A percentile compares a stretch with the other conserved stretches of the same genome.
Conservation (phyloP, 306 rosid species). For the Casuarina cunninghamiana region DNA sequence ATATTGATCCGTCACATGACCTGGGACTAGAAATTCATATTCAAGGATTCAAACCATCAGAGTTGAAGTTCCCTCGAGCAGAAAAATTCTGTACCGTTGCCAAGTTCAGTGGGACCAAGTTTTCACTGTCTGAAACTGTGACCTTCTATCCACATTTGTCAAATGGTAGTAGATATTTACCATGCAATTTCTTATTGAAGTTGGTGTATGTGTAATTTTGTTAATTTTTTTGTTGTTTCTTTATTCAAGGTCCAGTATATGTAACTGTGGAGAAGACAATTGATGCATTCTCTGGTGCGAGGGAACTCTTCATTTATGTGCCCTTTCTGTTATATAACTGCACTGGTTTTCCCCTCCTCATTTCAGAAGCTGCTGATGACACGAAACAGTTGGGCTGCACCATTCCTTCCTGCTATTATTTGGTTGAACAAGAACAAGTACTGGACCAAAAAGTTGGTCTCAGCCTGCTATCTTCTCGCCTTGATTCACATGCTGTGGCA, state of each 20-base stretch:
- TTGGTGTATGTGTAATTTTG: conserved; percentile 13
- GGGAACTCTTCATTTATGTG: conserved; percentile 72
- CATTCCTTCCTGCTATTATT: conserved; percentile 66
- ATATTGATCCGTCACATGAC: conserved; percentile 92
- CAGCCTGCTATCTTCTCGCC: conserved; percentile 46
- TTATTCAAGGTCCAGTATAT: conserved; percentile 58
- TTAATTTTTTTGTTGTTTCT: conserved; percentile 29
- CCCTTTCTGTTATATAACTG: conserved; percentile 91
- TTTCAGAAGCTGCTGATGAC: conserved; percentile 56
- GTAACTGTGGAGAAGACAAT: conserved; percentile 77
- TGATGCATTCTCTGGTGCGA: conserved; percentile 82
- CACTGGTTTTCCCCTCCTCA: conserved; percentile 65
- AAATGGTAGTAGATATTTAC: conserved; percentile 42
- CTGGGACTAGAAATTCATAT: conserved; percentile 67
- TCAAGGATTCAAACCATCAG: conserved; percentile 60
- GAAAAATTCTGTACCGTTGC: conserved; percentile 76
- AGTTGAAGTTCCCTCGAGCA: conserved; percentile 73
- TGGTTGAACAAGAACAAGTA: conserved; percentile 44
- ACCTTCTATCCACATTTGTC: conserved; percentile 49
- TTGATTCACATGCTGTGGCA: conserved; percentile 31
- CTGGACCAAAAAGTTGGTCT: conserved; percentile 61
- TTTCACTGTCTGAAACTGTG: conserved; percentile 64
- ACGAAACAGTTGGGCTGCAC: conserved; percentile 41
- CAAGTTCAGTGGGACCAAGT: conserved; percentile 72
- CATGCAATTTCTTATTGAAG: conserved; percentile 9